These are phyloP conservation scores for Diaporthe vaccinii DNA, from an alignment of 2,329 filamentous ascomycete genomes.

Conservation along the genomic window DNA sequence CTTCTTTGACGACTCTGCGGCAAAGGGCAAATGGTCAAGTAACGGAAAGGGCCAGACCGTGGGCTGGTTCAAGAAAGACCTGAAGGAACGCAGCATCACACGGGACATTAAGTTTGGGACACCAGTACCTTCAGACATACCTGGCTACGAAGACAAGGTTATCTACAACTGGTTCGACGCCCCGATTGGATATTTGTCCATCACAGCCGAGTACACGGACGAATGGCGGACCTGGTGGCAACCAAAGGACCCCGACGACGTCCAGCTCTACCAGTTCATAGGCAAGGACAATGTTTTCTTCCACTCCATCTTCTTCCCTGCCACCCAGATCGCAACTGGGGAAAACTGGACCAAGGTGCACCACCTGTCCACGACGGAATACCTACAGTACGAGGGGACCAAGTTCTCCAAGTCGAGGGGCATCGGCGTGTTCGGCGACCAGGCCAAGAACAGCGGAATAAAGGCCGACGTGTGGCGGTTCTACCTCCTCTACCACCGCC, in stretches of 20 bases:
- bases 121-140: slow-evolving; percentile 46
- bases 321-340: slow-evolving; percentile 76
- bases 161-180: slow-evolving; percentile 82
- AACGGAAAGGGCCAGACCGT: slow-evolving; percentile 73
- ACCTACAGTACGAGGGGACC: slow-evolving; percentile 77
- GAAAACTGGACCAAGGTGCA: slow-evolving; percentile 83
- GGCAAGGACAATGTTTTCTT: slow-evolving; percentile 82
- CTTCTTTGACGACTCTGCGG: slow-evolving; percentile 72
- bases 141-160: slow-evolving; percentile 57
- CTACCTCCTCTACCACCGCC: slow-evolving; percentile 87
- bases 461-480: slow-evolving; percentile 87
- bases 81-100: slow-evolving; percentile 79
- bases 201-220: slow-evolving; percentile 79
- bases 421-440: slow-evolving; percentile 81
- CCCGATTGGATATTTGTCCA: slow-evolving; percentile 83
- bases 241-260: slow-evolving; percentile 68
- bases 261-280: slow-evolving; percentile 83
- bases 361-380: slow-evolving; percentile 80
- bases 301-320: slow-evolving; percentile 83
- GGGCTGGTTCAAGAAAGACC: slow-evolving; percentile 73
- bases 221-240: slow-evolving; percentile 85
- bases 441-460: slow-evolving; percentile 78
- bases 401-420: slow-evolving; percentile 83
- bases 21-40: slow-evolving; percentile 72
- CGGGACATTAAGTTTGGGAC: slow-evolving; percentile 78